Conservation (phyloP, 352 stramenopile genomes). For the Phytophthora syringae region DNA sequence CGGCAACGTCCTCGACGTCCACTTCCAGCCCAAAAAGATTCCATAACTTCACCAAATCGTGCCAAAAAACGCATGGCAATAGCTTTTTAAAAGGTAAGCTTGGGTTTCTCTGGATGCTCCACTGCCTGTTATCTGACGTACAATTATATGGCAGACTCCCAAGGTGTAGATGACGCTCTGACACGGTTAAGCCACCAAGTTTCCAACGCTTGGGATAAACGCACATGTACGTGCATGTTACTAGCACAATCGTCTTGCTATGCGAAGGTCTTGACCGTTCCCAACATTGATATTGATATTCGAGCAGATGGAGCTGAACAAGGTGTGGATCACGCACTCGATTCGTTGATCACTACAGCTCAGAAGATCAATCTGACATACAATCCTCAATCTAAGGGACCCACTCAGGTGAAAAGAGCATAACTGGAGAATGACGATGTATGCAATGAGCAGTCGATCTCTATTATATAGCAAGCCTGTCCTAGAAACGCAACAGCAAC, state of each 20-base stretch:
- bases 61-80: conserved; percentile 13
- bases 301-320: conserved; percentile 36
- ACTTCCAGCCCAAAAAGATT: conserved; percentile 32
- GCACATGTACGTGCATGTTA: conserved; percentile 21
- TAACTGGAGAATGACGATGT: conserved; percentile 5
- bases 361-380: conserved; percentile 68
- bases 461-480: conserved; percentile 51
- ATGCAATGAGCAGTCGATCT: conserved; percentile 40
- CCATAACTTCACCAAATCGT: conserved; percentile 22
- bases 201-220: conserved; percentile 43
- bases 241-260: neutral
- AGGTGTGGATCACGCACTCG: conserved; percentile 57
- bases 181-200: conserved; percentile 66
- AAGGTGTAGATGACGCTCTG: conserved; percentile 65
- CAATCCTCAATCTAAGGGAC: conserved; percentile 23
- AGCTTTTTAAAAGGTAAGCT: conserved; percentile 32
- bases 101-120: no score
- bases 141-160: conserved; percentile 26
- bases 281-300: neutral
- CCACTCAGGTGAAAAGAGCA: conserved; percentile 11
- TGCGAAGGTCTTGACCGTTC: neutral
- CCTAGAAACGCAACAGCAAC: conserved; percentile 23
- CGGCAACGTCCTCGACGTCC: conserved; percentile 52
- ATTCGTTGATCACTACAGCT: conserved; percentile 66
- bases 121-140: neutral